Conservation (phyloP, 768 basidiomycete genomes). For the Agaricus blazei region DNA sequence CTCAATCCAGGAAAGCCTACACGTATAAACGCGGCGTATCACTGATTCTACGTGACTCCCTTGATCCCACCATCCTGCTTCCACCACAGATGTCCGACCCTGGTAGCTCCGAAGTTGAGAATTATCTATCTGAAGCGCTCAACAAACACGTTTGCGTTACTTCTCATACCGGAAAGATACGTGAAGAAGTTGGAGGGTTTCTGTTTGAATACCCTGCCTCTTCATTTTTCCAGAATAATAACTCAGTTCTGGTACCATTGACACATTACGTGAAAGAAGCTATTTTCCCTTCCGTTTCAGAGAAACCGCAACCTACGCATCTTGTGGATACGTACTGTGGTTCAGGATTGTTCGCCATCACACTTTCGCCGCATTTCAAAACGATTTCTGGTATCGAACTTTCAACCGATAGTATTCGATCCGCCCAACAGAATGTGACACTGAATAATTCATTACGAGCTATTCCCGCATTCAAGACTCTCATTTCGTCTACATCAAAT, state of each 20-base stretch:
- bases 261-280: slow-evolving; percentile 79
- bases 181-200: slow-evolving; percentile 77
- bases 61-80: slow-evolving; percentile 23
- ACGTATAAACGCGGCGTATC: slow-evolving; percentile 87
- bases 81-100: neutral
- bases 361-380: slow-evolving; percentile 69
- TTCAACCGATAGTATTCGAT: slow-evolving; percentile 62
- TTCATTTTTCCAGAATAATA: slow-evolving; percentile 99
- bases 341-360: slow-evolving; percentile 82
- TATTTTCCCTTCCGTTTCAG: slow-evolving; percentile 41
- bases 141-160: slow-evolving; percentile 77
- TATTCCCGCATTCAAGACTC: neutral
- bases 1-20: slow-evolving; percentile 58
- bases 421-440: slow-evolving; percentile 59
- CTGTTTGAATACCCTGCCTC: slow-evolving; percentile 83
- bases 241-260: slow-evolving; percentile 80
- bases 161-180: slow-evolving; percentile 72
- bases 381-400: slow-evolving; percentile 89
- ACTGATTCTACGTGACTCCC: slow-evolving; percentile 83
- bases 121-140: slow-evolving; percentile 32
- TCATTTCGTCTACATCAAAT: neutral
- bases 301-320: slow-evolving; percentile 46
- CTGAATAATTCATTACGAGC: slow-evolving; percentile 40
- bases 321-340: slow-evolving; percentile 96
- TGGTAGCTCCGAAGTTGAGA: slow-evolving; percentile 17